Evolutionary conservation across 306 rosid genomes (phyloP), one percentile per base, ranked within the genome.

Genomic region (Canavalia gladiata): DNA sequence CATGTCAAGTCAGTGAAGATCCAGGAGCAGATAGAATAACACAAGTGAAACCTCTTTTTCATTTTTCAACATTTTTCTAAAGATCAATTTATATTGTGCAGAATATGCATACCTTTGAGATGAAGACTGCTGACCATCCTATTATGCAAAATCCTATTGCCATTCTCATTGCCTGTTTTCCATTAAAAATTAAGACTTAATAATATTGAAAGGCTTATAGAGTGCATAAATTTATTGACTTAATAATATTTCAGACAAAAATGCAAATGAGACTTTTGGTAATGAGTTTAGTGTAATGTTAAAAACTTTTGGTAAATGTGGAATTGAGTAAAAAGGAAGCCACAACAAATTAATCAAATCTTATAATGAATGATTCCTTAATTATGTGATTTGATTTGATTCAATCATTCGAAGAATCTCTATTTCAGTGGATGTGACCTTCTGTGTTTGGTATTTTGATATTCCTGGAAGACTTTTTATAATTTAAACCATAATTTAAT

Each of bases 111-210:
- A 89, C 97, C 89, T 81, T 72, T 30, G 94, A 86, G 75, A 91
- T 83, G 79, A 65, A 89, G 35, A 93, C 78, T 60, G 91, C 87
- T 55, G 90, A 70, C 97, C 97, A 93, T 75, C 97, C 97, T 37
- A 82, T 56, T 31, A 90, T 87, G 89, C 97, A 93, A 56, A 91
- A 88, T 58, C 84, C 84, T 79, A 91, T 75, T 50, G 96, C 89
- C 34, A 90, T 79, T 78, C 92, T 83, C 94, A 91, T 88, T 86
- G 94, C 94, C 96, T 92, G 78, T 11, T 76, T 33, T 57, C 68
- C 83, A 83, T 59, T 2, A 68, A 62, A 51, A 81, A 39, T 35
- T 41, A 46, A 68, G 57, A 39, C 13, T 56, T 6, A 60, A 12
- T 18, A 67, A 35, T 8, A 30, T 49, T 52, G n/a, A 65, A 63